phyloP scores from a whole-genome alignment of 345 rosid species.

The Populus deltoides region DNA sequence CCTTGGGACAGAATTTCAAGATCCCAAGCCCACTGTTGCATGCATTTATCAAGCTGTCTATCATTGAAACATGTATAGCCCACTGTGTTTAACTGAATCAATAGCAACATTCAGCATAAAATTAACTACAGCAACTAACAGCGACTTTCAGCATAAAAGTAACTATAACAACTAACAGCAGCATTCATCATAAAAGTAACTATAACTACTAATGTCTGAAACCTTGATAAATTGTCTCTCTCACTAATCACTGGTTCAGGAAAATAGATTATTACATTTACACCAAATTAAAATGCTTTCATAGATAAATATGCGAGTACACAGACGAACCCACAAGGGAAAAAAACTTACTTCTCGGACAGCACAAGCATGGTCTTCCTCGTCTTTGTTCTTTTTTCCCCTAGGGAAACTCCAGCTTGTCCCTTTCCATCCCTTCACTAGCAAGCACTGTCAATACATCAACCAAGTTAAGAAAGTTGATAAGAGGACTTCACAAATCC shows the following conservation, averaged over 20 bases:
- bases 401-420: constrained; percentile 99
- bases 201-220: not conserved
- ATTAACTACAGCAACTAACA: not conserved
- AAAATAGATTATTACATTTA: not conserved
- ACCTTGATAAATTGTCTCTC: not conserved
- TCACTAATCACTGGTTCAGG: not conserved
- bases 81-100: constrained; percentile 1
- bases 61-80: not conserved
- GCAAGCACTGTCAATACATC: constrained; percentile 57
- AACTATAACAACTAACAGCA: not conserved
- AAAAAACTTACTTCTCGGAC: constrained; percentile 67
- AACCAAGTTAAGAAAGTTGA: not conserved
- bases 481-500: not conserved
- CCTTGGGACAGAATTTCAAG: not conserved
- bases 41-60: not conserved
- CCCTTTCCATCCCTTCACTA: constrained; percentile 99
- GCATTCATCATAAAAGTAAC: not conserved
- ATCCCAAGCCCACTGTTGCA: not conserved
- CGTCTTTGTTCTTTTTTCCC: constrained; percentile 98
- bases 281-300: not conserved
- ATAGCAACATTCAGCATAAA: not conserved
- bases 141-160: not conserved
- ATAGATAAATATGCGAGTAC: not conserved
- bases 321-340: not conserved
- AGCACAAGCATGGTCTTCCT: constrained; percentile 98